Evolutionary conservation across 1,284 basidiomycete genomes (phyloP), one percentile per base, ranked within the genome.

Genomic region (Fomitopsis betulina): DNA sequence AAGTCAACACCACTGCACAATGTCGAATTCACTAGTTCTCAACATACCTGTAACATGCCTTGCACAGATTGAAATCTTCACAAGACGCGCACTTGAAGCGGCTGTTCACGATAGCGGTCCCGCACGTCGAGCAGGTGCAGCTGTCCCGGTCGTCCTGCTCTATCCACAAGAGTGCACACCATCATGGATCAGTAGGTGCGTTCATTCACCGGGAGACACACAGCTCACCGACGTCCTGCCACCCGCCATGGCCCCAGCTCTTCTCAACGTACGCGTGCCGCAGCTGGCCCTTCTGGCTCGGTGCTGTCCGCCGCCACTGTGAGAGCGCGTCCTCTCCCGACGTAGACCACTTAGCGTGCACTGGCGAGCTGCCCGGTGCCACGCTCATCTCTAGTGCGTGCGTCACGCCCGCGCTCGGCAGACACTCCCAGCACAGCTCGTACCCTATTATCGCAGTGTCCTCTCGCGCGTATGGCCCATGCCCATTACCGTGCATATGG

Each of bases 1-100:
- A 19, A 13, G 49, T 51, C 19, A 51, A 32, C 5, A 49, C n/a
- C 23, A 33, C 17, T 42, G 54, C 49, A 35, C 27, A 12, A 40
- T 40, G 37, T 32, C 25, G 23, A 25, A 1, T 30, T 21, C 49
- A 35, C 4, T n/a, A 10, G 10, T 2, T 35, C 62, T n/a, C 13
- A 15, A 51, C 69, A 40, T 54, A 89, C 89, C 85, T 85, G 67
- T 90, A 90, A 69, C 93, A 95, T 1, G 87, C 86, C 50, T 84
- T 79, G 70, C 94, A 96, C 21, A 96, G 73, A 64, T 88, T 86
- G 68, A 93, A 89, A 60, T 88, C 87, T 51, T 79, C 70, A 70
- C 94, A 96, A 9, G 86, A 88, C 13, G 85, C 84, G 74, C 93
- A 96, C 75, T 93, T 94, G 74, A 88, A 95, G 25, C 91, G 80